Conservation (phyloP, 2,329 filamentous ascomycete genomes). For the Neofusicoccum cordaticola region DNA sequence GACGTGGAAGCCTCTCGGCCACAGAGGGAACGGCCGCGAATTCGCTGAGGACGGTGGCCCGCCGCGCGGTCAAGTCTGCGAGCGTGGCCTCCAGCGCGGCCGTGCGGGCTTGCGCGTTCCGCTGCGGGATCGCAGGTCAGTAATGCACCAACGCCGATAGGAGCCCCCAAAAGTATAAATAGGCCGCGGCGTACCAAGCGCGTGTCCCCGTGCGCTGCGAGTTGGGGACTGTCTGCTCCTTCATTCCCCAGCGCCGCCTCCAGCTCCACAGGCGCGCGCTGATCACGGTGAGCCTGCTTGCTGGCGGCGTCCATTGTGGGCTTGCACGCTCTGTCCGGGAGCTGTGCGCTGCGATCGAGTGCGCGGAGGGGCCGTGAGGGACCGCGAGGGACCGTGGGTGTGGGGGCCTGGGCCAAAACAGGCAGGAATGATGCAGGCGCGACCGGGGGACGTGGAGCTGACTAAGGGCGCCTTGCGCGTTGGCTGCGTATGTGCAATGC, state of each 20-base stretch:
- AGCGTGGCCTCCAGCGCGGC: conserved; percentile 42
- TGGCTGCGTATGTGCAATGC: conserved; percentile 6
- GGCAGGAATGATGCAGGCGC: conserved; percentile 14
- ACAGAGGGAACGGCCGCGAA: conserved; percentile 30
- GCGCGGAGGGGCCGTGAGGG: background rate
- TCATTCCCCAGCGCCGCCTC: background rate
- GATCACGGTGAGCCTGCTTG: background rate
- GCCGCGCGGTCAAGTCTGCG: conserved; percentile 45
- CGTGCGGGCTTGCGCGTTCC: background rate
- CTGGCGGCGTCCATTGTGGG: background rate
- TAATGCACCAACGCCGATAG: background rate
- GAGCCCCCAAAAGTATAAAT: background rate
- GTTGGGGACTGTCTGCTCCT: background rate
- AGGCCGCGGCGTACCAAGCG: conserved; percentile 7
- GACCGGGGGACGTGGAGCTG: background rate
- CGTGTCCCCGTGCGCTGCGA: background rate
- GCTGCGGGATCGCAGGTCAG: conserved; percentile 2
- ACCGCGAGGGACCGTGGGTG: background rate
- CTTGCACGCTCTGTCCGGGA: background rate
- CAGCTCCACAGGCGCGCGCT: background rate
- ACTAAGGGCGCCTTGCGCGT: conserved; percentile 2
- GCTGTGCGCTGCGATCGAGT: background rate
- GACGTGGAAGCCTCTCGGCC: conserved; percentile 30
- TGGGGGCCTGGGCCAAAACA: background rate
- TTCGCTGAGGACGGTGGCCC: conserved; percentile 33